phyloP scores from a whole-genome alignment of 345 rosid genomes.

The Salix udensis region DNA sequence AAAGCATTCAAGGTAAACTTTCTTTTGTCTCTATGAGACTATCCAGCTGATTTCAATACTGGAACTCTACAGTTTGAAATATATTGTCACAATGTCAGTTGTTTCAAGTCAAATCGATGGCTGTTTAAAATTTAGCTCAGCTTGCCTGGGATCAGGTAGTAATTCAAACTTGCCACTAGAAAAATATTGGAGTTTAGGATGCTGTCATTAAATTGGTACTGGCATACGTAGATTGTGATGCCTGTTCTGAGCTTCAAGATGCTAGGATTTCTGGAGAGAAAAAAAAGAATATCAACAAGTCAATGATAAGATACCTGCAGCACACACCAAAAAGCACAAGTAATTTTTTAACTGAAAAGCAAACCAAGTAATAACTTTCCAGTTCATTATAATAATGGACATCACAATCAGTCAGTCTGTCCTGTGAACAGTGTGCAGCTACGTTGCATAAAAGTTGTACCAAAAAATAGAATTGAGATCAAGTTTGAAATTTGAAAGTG shows the following conservation, averaged over 20 bases:
- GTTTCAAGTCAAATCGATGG: neutral
- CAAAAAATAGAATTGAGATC: neutral
- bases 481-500: neutral
- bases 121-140: neutral
- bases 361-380: neutral
- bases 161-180: neutral
- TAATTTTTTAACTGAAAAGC: neutral
- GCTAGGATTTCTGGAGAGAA: neutral
- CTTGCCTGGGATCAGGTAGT: neutral
- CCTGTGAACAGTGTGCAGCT: neutral
- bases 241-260: neutral
- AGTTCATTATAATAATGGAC: neutral
- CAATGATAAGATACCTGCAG: neutral
- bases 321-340: neutral
- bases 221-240: neutral
- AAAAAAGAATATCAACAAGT: neutral
- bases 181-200: slow-evolving; percentile 1
- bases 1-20: slow-evolving; percentile 77
- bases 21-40: slow-evolving; percentile 6
- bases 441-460: neutral
- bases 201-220: neutral
- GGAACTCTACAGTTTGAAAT: neutral
- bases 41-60: neutral
- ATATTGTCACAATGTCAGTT: neutral
- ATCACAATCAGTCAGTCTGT: neutral